Percentiles rank a stretch among this genome's conserved stretches.
Evolutionary conservation across 2,329 filamentous ascomycete species (phyloP).

Genomic region (Xylariaceae sp.): DNA sequence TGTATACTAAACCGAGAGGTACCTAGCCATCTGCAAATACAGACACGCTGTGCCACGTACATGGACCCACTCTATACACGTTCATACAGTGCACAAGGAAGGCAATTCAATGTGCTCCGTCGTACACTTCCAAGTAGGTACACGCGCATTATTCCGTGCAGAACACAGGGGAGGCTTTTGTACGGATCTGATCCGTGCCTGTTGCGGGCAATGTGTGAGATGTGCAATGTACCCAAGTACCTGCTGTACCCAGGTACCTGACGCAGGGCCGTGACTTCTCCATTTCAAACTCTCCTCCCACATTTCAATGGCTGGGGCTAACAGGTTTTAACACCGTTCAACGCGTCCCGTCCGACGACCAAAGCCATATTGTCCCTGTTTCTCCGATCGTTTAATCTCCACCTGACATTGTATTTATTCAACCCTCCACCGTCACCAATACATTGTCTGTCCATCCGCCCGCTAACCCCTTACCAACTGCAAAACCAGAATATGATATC

Average conservation of each 20-base stretch:
- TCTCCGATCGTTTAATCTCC: not conserved
- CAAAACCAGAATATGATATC: conserved; percentile 11
- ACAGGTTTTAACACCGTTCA: not conserved
- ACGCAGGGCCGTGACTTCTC: not conserved
- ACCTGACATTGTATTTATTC: not conserved
- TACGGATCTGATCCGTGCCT: not conserved
- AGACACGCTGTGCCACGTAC: too few relatives aligned
- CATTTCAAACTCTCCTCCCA: not conserved
- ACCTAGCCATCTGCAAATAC: too few relatives aligned
- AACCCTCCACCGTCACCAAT: not conserved
- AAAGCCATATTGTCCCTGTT: not conserved
- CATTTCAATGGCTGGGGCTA: not conserved
- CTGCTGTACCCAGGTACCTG: not conserved
- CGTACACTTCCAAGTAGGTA: too few relatives aligned
- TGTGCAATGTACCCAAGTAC: not conserved
- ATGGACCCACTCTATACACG: too few relatives aligned
- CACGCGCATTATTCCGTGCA: too few relatives aligned
- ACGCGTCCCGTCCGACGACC: not conserved
- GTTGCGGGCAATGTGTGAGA: not conserved
- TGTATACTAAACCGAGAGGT: too few relatives aligned
- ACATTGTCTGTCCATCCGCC: not conserved
- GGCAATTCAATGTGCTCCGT: too few relatives aligned
- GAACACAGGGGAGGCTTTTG: too few relatives aligned
- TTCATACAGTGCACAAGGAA: too few relatives aligned
- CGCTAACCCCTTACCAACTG: not conserved